Percentiles rank a stretch among this genome's conserved stretches.
Conservation (phyloP, 2,329 filamentous ascomycete genomes). For the Alternaria brassicicola region DNA sequence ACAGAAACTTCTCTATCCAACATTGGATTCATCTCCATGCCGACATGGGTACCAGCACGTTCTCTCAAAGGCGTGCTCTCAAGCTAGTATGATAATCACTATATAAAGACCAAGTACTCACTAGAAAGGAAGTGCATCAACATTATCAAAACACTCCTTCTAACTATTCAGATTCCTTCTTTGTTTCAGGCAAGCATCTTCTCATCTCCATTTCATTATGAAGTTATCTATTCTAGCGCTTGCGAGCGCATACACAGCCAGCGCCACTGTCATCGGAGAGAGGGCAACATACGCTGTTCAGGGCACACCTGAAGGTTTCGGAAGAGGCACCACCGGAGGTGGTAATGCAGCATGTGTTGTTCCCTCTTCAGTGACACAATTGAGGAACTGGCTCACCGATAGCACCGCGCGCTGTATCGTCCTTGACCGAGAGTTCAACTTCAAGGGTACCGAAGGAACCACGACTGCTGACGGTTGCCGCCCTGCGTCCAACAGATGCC, state of each 20-base stretch:
- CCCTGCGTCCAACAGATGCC: conserved; percentile 45
- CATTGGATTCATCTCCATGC: not conserved
- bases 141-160: not conserved
- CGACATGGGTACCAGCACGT: not conserved
- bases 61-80: not conserved
- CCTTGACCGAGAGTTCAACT: conserved; percentile 37
- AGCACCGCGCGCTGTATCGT: conserved; percentile 46
- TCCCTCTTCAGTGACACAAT: conserved; percentile 14
- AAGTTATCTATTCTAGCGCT: conserved; percentile 7
- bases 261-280: conserved; percentile 4
- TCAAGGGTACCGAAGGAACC: conserved; percentile 30
- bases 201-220: not conserved
- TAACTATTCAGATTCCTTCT: not conserved
- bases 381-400: conserved; percentile 36
- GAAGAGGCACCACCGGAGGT: conserved; percentile 17
- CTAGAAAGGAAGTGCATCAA: not conserved
- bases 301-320: conserved; percentile 12
- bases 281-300: not conserved
- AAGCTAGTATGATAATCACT: not conserved
- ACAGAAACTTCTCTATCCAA: not conserved
- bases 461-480: conserved; percentile 41
- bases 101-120: not conserved
- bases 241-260: conserved; percentile 3
- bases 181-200: not conserved
- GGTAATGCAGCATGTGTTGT: conserved; percentile 18